These are phyloP conservation scores for Pleurotus giganteus DNA, from an alignment of 768 basidiomycete genomes.

Conservation along the genomic window DNA sequence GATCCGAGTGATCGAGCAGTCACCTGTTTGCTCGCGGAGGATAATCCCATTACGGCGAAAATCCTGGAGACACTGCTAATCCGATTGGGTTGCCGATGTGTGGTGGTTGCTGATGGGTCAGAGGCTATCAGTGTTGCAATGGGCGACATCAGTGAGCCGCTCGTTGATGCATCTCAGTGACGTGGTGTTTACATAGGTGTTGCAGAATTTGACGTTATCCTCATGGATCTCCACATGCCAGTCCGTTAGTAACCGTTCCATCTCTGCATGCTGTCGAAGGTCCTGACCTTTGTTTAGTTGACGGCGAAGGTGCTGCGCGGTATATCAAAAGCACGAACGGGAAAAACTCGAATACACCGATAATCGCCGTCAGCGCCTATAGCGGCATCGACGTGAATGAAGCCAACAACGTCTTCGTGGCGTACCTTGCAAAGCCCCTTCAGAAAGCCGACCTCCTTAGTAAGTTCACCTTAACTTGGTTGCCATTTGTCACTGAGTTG, in stretches of 20 bases:
- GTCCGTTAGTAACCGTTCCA: constrained; percentile 55
- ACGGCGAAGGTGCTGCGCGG: constrained; percentile 93
- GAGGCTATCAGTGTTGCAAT: constrained; percentile 97
- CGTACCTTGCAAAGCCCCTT: constrained; percentile 84
- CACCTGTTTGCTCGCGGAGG: constrained; percentile 92
- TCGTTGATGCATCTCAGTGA: background rate
- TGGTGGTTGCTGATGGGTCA: constrained; percentile 94
- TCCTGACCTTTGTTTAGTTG: constrained; percentile 47
- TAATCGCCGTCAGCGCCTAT: constrained; percentile 89
- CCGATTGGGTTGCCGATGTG: constrained; percentile 91
- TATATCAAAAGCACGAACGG: constrained; percentile 98
- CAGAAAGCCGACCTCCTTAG: constrained; percentile 83
- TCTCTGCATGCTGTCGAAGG: background rate
- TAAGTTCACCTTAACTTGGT: constrained; percentile 20
- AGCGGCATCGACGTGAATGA: constrained; percentile 67
- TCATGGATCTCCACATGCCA: constrained; percentile 96
- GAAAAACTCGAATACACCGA: constrained; percentile 91
- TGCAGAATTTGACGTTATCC: constrained; percentile 90
- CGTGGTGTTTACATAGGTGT: constrained; percentile 12
- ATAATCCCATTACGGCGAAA: constrained; percentile 97
- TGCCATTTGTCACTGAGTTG: constrained; percentile 4
- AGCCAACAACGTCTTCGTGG: constrained; percentile 69
- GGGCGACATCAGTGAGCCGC: constrained; percentile 87
- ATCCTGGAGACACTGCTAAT: constrained; percentile 94
- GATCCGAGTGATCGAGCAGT: constrained; percentile 87